These are phyloP conservation scores for Mariannaea sp. DNA, from an alignment of 2,329 filamentous ascomycete species.

Conservation along the genomic window DNA sequence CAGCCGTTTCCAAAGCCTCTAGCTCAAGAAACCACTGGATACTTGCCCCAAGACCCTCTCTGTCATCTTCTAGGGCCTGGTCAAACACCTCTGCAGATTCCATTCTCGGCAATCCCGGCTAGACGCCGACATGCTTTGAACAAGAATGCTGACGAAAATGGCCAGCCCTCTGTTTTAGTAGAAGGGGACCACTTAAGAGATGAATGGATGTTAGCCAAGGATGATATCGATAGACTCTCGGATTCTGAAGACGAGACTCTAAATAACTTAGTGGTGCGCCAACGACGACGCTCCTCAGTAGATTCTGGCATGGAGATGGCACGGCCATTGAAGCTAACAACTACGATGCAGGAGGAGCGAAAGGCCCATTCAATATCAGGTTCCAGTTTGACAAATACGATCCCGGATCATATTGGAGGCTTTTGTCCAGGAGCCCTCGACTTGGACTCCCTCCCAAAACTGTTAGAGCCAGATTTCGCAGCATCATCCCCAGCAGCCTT, in stretches of 20 bases:
- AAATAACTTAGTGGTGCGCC: constrained; percentile 17
- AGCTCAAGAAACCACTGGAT: constrained; percentile 14
- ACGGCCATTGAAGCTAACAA: constrained; percentile 24
- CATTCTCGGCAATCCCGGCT: constrained; percentile 35
- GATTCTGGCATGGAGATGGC: constrained; percentile 27
- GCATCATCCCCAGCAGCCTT: constrained; percentile 36
- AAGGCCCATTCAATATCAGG: not conserved
- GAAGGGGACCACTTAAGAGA: not conserved
- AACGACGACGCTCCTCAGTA: constrained; percentile 27
- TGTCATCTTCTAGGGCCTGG: constrained; percentile 14
- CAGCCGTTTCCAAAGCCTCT: constrained; percentile 20
- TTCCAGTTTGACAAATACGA: not conserved
- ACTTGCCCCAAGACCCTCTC: constrained; percentile 37
- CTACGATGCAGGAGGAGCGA: constrained; percentile 20
- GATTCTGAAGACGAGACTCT: constrained; percentile 28
- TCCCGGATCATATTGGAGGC: constrained; percentile 33
- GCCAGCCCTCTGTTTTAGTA: not conserved
- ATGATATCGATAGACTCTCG: constrained; percentile 30
- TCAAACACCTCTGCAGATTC: constrained; percentile 29
- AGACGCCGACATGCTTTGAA: constrained; percentile 22
- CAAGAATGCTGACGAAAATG: not conserved
- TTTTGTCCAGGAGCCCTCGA: constrained; percentile 73
- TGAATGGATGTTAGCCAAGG: constrained; percentile 2
- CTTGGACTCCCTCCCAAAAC: constrained; percentile 62
- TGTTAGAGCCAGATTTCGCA: constrained; percentile 49